Evolutionary conservation across 805 yeast species (phyloP), one percentile per base, ranked within the genome.

Genomic region (Candida michaelii): DNA sequence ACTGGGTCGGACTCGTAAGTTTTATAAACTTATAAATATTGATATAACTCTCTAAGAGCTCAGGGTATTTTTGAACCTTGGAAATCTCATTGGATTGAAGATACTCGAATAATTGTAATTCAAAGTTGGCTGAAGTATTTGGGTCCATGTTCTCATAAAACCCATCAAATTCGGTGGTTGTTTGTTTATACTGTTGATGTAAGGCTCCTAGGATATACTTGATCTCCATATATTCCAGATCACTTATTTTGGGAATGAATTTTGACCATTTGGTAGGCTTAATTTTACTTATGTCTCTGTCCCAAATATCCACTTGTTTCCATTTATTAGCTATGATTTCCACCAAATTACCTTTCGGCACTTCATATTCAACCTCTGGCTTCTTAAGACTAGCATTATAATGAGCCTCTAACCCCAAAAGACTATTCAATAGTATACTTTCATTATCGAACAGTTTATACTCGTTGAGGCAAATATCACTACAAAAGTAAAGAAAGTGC

Each of bases 51-150:
- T 65, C 56, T 27, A 80, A 49, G 12, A 81, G 55, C 18, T 66
- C 63, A 0, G 84, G 83, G 45, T 65, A 79, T 45, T 55, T 59
- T 14, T 52, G 40, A 9, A 77, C 63, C 50, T 76, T 79, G 19
- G 65, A 65, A 4, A 58, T 34, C 49, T 80, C 85, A 43, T 77
- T 76, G 0, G 82, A 71, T 52, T 80, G 84, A 9, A 81, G 62
- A 4, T 55, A 46, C 8, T 66, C 51, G 46, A 79, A 79, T 4
- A 58, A 46, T 8, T 37, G 36, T 17, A 54, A 30, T 39, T 69
- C 71, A 19, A 49, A 38, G 14, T 36, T 39, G 15, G 36, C 32
- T 6, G 30, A 8, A 19, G 33, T 15, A 5, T 14, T 4, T 3
- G n/a, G 4, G 4, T 16, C 6, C 9, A 40, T 14, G n/a, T 48